Evolutionary conservation across 2,329 filamentous ascomycete genomes (phyloP).

Genomic region (Paraconiothyrium sp.): DNA sequence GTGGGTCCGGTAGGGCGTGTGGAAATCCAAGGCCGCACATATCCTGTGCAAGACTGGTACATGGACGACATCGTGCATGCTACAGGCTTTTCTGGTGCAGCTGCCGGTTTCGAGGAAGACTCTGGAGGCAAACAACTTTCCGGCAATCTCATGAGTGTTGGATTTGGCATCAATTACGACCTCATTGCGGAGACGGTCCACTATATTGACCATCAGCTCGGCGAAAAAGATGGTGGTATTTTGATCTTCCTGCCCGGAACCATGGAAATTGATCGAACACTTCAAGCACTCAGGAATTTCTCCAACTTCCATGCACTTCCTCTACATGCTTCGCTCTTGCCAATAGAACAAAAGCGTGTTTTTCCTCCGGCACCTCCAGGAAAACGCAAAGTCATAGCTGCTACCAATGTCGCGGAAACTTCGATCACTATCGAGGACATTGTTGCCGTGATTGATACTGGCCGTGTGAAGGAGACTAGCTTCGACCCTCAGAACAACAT

Average conservation of each 20-base stretch:
- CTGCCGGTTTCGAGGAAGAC: constrained; percentile 62
- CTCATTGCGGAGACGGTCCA: constrained; percentile 82
- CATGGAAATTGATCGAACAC: constrained; percentile 86
- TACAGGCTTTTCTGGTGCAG: constrained; percentile 71
- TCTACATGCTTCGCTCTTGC: constrained; percentile 90
- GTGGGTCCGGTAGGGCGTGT: constrained; percentile 78
- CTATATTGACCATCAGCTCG: constrained; percentile 81
- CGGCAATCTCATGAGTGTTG: constrained; percentile 55
- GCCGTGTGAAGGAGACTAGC: constrained; percentile 94
- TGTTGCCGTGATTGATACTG: constrained; percentile 93
- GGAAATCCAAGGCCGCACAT: constrained; percentile 88
- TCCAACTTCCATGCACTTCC: constrained; percentile 80
- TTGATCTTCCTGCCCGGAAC: constrained; percentile 95
- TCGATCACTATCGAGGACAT: constrained; percentile 99
- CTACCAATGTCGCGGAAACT: constrained; percentile 97
- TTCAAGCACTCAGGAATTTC: constrained; percentile 72
- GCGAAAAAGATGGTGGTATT: constrained; percentile 80
- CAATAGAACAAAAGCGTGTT: constrained; percentile 85
- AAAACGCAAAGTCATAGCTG: constrained; percentile 90
- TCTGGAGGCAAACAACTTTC: constrained; percentile 57
- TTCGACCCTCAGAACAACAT: constrained; percentile 93
- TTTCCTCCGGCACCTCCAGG: constrained; percentile 80
- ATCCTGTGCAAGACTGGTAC: constrained; percentile 88
- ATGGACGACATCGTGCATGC: constrained; percentile 86
- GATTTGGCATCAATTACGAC: constrained; percentile 90